Percentiles rank a stretch among this genome's conserved stretches.
phyloP scores from a whole-genome alignment of 768 basidiomycete species.

The Tylopilus balloui region DNA sequence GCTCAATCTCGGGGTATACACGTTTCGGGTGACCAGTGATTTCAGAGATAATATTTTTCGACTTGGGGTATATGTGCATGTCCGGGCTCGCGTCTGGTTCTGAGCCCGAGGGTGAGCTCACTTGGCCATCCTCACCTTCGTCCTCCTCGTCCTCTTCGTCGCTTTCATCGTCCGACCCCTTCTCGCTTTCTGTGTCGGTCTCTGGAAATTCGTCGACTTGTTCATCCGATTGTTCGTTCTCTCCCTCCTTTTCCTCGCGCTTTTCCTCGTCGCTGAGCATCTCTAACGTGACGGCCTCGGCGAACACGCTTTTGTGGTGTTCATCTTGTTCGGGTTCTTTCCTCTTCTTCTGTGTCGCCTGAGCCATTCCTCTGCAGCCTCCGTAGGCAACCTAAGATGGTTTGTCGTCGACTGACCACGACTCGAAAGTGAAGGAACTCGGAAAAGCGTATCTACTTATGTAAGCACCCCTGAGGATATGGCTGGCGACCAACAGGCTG shows the following conservation, averaged over 20 bases:
- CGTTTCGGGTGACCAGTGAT: slow-evolving; percentile 83
- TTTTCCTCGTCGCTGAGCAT: slow-evolving; percentile 75
- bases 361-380: slow-evolving; percentile 36
- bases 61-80: slow-evolving; percentile 54
- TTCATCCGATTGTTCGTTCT: slow-evolving; percentile 43
- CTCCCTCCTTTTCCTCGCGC: slow-evolving; percentile 30
- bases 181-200: slow-evolving; percentile 51
- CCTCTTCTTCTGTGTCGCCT: slow-evolving; percentile 48
- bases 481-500: neutral
- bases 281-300: slow-evolving; percentile 49
- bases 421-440: neutral
- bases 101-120: slow-evolving; percentile 32
- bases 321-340: slow-evolving; percentile 48
- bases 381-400: slow-evolving; percentile 5
- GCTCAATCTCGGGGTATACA: slow-evolving; percentile 85
- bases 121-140: slow-evolving; percentile 35
- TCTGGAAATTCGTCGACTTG: slow-evolving; percentile 73
- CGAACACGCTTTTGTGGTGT: slow-evolving; percentile 29
- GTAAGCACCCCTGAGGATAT: slow-evolving; percentile 13
- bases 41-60: slow-evolving; percentile 66
- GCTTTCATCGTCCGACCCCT: slow-evolving; percentile 28
- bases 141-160: slow-evolving; percentile 32
- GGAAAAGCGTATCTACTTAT: slow-evolving; percentile 15
- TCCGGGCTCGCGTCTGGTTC: slow-evolving; percentile 40
- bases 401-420: neutral